A percentile compares a stretch with the other conserved stretches of the same genome.
These are phyloP conservation scores for Scleromitrula shiraiana DNA, from an alignment of 2,329 filamentous ascomycete species.

Conservation along the genomic window DNA sequence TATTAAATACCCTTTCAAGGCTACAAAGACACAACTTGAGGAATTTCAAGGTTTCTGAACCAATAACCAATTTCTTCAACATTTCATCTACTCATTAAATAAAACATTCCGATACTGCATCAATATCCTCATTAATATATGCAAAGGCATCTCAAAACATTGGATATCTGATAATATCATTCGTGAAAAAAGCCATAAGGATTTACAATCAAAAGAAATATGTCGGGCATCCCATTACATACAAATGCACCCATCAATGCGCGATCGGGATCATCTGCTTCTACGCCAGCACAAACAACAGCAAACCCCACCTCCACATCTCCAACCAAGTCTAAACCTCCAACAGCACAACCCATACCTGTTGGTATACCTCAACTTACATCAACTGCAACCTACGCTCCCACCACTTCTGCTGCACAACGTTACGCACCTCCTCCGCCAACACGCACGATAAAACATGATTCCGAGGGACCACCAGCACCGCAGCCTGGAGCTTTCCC, in stretches of 20 bases:
- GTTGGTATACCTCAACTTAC: conserved; percentile 34
- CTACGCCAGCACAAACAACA: conserved; percentile 38
- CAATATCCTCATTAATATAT: neutral
- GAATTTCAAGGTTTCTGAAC: neutral
- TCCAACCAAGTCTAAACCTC: conserved; percentile 27
- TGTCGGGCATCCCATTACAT: conserved; percentile 55
- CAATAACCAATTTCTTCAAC: neutral
- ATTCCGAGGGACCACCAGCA: conserved; percentile 37
- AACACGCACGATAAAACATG: conserved; percentile 35
- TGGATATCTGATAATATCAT: neutral
- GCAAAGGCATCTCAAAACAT: neutral
- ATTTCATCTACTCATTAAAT: neutral
- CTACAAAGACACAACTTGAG: neutral
- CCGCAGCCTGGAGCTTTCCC: conserved; percentile 52
- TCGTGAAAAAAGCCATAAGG: neutral
- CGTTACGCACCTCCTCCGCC: conserved; percentile 31
- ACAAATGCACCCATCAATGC: conserved; percentile 51
- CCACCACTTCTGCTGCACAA: conserved; percentile 25
- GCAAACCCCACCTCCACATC: conserved; percentile 25
- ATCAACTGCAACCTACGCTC: no score
- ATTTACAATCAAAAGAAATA: conserved; percentile 28
- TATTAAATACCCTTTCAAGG: neutral
- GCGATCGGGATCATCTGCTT: conserved; percentile 27
- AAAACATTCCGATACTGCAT: neutral
- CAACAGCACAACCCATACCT: conserved; percentile 41